These are phyloP conservation scores for Rhodotorula sp. DNA, from an alignment of 1,284 basidiomycete genomes.

Conservation along the genomic window DNA sequence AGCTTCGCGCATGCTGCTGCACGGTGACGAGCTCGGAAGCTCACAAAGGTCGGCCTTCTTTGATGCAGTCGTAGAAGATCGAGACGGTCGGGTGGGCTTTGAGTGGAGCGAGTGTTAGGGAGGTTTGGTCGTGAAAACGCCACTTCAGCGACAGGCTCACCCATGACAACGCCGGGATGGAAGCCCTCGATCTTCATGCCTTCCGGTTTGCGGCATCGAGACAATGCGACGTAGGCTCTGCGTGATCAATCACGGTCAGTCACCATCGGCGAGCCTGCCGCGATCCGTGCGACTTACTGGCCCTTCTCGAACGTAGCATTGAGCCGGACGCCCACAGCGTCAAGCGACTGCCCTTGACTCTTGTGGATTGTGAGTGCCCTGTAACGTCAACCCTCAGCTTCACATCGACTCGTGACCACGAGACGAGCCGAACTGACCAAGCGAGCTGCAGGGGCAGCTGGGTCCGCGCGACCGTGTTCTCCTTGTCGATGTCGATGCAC, in stretches of 20 bases:
- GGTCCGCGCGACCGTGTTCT: constrained; percentile 37
- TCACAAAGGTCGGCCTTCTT: constrained; percentile 20
- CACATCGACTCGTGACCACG: background rate
- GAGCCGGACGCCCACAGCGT: constrained; percentile 34
- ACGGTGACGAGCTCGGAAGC: background rate
- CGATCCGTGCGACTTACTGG: constrained; percentile 19
- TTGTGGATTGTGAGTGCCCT: constrained; percentile 38
- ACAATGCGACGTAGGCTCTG: constrained; percentile 40
- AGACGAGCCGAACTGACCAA: constrained; percentile 21
- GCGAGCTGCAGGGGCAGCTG: constrained; percentile 42
- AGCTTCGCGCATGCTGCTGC: background rate
- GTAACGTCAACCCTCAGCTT: background rate
- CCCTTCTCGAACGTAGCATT: constrained; percentile 36
- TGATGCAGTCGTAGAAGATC: constrained; percentile 33
- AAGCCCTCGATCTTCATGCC: constrained; percentile 39
- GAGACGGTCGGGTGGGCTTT: constrained; percentile 26
- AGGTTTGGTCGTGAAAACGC: background rate
- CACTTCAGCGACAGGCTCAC: background rate
- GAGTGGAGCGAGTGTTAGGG: background rate
- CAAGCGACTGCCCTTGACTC: constrained; percentile 38
- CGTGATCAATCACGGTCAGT: background rate
- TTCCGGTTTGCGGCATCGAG: constrained; percentile 32
- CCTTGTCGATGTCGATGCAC: constrained; percentile 41
- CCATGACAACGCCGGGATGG: constrained; percentile 30
- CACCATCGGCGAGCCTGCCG: background rate